Evolutionary conservation across 2,329 filamentous ascomycete genomes (phyloP), one percentile per base, ranked within the genome.

Genomic region (Periconia sp.): DNA sequence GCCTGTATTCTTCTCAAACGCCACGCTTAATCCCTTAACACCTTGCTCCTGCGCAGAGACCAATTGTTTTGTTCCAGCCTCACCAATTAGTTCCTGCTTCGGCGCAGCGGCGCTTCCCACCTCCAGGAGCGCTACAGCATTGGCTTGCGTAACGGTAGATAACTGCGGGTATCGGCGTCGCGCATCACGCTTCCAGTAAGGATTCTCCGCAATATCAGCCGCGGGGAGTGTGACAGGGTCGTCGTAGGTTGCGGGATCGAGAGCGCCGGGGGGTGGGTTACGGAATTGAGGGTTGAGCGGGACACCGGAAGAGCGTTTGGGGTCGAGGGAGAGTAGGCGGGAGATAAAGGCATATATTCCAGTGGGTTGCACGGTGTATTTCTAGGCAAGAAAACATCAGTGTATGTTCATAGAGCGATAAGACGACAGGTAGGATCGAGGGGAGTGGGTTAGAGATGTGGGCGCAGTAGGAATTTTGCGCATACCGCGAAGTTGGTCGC

Each of bases 201-300:
- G 84, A 75, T 95, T 95, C 71, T 92, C 89, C 61, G 90, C 90
- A 61, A 95, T 85, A 69, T 95, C 90, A 56, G 81, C 89, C 2
- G 90, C 88, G n/a, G 90, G 90, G 0, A 87, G 46, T 11, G 89
- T 95, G 46, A 92, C 87, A 16, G 89, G 88, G 69, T 95, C 90
- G 69, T 88, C 83, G 76, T 92, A 94, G 46, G 72, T 72, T 43
- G 81, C 74, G 24, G 89, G 88, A 61, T 89, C 85, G 62, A 83
- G 77, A 56, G 77, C 79, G 54, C 88, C 90, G 8, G 88, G 94
- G 36, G 92, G 75, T 47, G 94, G 94, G 74, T 89, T 87, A 61
- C 94, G 92, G 82, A 83, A 96, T 77, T 92, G 86, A 28, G 91
- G 85, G 81, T 97, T 97, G 63, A 99, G 78, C 33, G 94, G 94